Evolutionary conservation across 177 flowering plant genomes (phyloP), one percentile per base, ranked within the genome.

Genomic region (Vitis hybrid): DNA sequence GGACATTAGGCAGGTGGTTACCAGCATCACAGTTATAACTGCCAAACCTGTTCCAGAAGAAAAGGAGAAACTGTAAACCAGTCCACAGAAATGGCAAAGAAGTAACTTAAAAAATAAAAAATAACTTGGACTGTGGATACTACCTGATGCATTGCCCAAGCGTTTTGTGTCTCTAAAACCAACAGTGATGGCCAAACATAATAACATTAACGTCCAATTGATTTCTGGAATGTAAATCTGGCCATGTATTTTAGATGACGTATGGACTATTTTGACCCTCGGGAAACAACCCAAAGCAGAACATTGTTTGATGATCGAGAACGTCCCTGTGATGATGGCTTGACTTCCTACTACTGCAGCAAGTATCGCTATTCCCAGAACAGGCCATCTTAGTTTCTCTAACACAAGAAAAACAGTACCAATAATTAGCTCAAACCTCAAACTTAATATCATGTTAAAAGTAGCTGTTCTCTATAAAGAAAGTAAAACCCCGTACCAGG

Each of bases 301-400:
- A 58, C 92, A 89, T 50, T 88, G 92, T 68, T 87, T 88, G 78
- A 88, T 88, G 24, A 88, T 84, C 15, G 92, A 88, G 76, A 89
- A 89, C 8, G 90, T 87, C 50, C 89, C 92, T 1, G 92, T 87
- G 54, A 88, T 88, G 67, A 88, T 73, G n/a, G 92, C 90, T 78
- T 88, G 92, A 76, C 93, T 87, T 59, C 93, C 93, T 52, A 89
- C 93, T 11, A 89, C 91, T 7, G 93, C 89, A 24, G 90, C 91
- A 31, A 89, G 82, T 64, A 87, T 83, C 33, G 93, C 93, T 69
- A 89, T 83, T 49, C 62, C 91, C 38, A 87, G 77, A 67, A 89
- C 90, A 28, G 92, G 92, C 88, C 85, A 85, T 65, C 90, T 77
- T 69, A 88, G 44, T 58, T 76, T 82, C 76, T 86, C 92, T 88